Conservation (phyloP, 495 filamentous ascomycete genomes). For the Hypoxylon subgilvum region DNA sequence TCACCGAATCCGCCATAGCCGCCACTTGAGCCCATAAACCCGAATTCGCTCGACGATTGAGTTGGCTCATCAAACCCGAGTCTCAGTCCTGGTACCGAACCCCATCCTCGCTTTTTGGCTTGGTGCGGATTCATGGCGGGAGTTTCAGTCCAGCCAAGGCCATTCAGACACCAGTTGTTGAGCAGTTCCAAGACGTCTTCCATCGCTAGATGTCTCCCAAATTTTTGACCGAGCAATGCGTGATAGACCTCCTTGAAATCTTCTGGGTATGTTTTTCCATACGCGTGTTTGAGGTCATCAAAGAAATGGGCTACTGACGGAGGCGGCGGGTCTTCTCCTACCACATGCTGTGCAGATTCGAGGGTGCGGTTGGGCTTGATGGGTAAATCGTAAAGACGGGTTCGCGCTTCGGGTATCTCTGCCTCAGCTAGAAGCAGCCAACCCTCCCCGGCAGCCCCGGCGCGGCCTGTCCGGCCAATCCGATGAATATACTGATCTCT, state of each 20-base stretch:
- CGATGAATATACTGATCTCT: slow-evolving; percentile 89
- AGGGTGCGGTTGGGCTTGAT: slow-evolving; percentile 62
- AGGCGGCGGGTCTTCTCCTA: slow-evolving; percentile 44
- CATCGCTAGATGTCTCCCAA: slow-evolving; percentile 32
- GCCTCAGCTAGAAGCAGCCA: slow-evolving; percentile 72
- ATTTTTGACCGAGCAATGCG: slow-evolving; percentile 59
- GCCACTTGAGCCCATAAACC: background rate
- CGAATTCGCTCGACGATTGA: background rate
- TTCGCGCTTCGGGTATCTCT: slow-evolving; percentile 59
- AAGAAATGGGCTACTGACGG: slow-evolving; percentile 47
- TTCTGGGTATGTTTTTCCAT: slow-evolving; percentile 40
- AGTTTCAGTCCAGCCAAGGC: slow-evolving; percentile 65
- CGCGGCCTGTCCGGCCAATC: slow-evolving; percentile 74
- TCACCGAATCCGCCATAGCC: slow-evolving; percentile 19
- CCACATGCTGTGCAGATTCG: slow-evolving; percentile 57
- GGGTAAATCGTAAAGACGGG: slow-evolving; percentile 67
- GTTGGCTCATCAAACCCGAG: slow-evolving; percentile 48
- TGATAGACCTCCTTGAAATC: slow-evolving; percentile 48
- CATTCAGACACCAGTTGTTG: slow-evolving; percentile 66
- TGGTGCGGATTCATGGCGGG: slow-evolving; percentile 58
- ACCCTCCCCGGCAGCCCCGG: slow-evolving; percentile 77
- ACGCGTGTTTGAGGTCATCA: slow-evolving; percentile 43
- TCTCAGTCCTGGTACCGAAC: slow-evolving; percentile 51
- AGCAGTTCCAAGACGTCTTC: slow-evolving; percentile 56
- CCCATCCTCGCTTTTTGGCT: slow-evolving; percentile 56